A percentile compares a stretch with the other conserved stretches of the same genome.
phyloP scores from a whole-genome alignment of 352 stramenopile species.

The Phytophthora sansomeana region DNA sequence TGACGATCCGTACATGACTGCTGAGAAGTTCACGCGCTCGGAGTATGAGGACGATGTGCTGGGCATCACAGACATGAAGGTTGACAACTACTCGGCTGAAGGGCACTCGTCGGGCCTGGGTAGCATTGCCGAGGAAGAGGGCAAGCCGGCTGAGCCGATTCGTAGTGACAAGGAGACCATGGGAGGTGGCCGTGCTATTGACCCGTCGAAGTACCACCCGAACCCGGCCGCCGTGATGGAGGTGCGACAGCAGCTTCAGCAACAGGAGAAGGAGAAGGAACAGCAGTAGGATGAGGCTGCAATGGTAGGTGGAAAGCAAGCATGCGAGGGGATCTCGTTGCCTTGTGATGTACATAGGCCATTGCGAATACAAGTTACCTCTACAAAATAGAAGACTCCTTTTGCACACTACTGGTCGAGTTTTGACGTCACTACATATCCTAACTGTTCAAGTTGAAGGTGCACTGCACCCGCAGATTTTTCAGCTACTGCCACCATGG shows the following conservation, averaged over 20 bases:
- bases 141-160: constrained; percentile 42
- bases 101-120: constrained; percentile 11
- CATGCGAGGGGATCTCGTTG: constrained; percentile 15
- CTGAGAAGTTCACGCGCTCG: constrained; percentile 89
- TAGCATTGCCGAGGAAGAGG: constrained; percentile 51
- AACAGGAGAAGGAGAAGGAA: constrained; percentile 38
- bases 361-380: constrained; percentile 37
- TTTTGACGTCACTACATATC: constrained; percentile 14
- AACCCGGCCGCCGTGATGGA: constrained; percentile 73
- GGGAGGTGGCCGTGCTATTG: constrained; percentile 57
- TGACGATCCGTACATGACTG: constrained; percentile 66
- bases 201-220: constrained; percentile 67
- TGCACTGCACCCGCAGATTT: constrained; percentile 34
- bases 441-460: constrained; percentile 24
- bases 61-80: constrained; percentile 94
- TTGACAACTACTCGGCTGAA: constrained; percentile 77
- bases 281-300: constrained; percentile 45
- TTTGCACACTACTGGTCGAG: constrained; percentile 3
- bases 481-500: constrained; percentile 57
- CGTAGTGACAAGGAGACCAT: constrained; percentile 75
- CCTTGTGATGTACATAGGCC: constrained; percentile 25
- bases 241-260: constrained; percentile 49
- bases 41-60: constrained; percentile 93
- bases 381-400: constrained; percentile 35
- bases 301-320: constrained; percentile 25